Conservation (phyloP, 140 eudicot genomes). For the Flaveria floridana region DNA sequence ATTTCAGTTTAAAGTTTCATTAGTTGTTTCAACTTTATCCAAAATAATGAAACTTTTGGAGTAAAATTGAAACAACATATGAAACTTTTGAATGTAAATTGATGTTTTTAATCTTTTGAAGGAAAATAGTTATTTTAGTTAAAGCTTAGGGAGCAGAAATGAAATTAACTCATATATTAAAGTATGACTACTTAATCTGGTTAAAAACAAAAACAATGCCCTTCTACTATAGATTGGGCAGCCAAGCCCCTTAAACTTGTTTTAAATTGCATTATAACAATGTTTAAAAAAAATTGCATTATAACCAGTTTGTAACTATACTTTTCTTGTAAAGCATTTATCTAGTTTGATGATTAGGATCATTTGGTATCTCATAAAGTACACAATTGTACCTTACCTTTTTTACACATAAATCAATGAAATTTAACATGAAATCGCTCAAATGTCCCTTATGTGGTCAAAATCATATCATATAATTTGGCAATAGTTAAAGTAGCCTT, state of each 20-base stretch:
- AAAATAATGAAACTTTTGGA: no score
- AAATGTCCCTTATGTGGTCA: constrained; percentile 11
- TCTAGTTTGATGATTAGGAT: constrained; percentile 24
- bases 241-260: constrained; percentile 5
- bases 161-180: no score
- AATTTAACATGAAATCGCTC: constrained; percentile 28
- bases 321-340: not conserved
- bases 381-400: constrained; percentile 2
- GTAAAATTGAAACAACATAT: no score
- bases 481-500: constrained; percentile 35
- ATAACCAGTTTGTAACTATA: constrained; percentile 16
- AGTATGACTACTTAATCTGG: no score
- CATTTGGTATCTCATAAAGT: constrained; percentile 1
- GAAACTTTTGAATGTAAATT: no score
- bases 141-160: no score
- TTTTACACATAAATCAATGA: not conserved
- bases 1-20: no score
- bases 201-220: no score
- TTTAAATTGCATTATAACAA: constrained; percentile 23
- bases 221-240: not conserved
- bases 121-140: no score
- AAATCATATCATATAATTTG: constrained; percentile 31
- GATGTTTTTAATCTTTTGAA: no score
- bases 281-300: constrained; percentile 12
- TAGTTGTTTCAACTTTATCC: no score